Base-by-base conservation (phyloP, 2,329 filamentous ascomycete genomes). In the Trichoderma sp. region DNA sequence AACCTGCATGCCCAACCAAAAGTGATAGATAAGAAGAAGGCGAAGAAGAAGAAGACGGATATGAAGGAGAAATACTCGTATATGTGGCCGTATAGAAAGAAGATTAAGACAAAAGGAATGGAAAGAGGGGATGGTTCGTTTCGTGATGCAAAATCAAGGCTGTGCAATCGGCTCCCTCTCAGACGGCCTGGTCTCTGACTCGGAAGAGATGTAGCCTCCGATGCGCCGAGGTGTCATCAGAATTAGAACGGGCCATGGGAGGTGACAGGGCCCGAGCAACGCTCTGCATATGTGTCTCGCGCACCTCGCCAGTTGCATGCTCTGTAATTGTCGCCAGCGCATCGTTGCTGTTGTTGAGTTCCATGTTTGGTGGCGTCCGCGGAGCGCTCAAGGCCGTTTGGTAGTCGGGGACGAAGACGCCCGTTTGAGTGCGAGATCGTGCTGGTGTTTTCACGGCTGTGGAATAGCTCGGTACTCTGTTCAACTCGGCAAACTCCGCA, bases 401-500 rank as follows among this genome's bases (percentile, higher is more conserved):
- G 77, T 94, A 94, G 77, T 92, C 89, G 0, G 92, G 92, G 6
- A 93, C 85, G 13, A 80, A 80, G 6, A 83, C 79, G 36, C 84
- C 84, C 26, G 85, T 84, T 57, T 84, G 84, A 63, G 82, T 85
- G 15, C 84, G 84, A 39, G 86, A 84, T 65, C 87, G 85, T 17
- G 89, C 87, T 6, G 90, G 88, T 0, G 90, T 88, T 74, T 88
- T 88, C 30, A 94, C 88, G 0, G 92, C 92, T 1, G 92, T 94
- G 17, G 88, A 87, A 79, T 95, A 95, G 71, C 92, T 94, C 1
- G 92, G 92, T 2, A 95, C 92, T 74, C 92, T 92, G 78, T 86
- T 92, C 55, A 94, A 82, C 74, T 90, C 87, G 62, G 87, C 86
- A 74, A 93, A 82, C 73, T 92, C 89, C 20, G 85, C 82, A 72